Evolutionary conservation across 2,329 filamentous ascomycete genomes (phyloP), one percentile per base, ranked within the genome.

Genomic region (Pyricularia sp.): DNA sequence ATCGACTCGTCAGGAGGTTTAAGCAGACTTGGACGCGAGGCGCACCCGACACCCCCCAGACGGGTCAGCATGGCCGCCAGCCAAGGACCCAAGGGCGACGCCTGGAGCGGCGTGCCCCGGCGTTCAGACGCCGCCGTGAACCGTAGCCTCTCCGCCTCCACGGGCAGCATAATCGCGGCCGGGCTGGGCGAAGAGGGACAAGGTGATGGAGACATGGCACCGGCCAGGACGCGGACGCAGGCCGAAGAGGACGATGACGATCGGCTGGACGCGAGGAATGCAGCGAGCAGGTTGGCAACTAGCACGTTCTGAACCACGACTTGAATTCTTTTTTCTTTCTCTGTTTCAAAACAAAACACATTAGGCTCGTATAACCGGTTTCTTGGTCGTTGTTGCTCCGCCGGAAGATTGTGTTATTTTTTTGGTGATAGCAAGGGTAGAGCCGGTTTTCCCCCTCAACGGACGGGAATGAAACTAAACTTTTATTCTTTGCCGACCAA

Each of bases 51-150:
- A 28, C 81, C 89, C 5, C 70, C 72, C 36, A 88, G 95, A 68
- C 88, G 94, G 71, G 81, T 90, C 30, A 94, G 88, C 78, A 80
- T 97, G 72, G 92, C 92, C 20, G 92, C 92, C 65, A 95, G 92
- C 75, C 95, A 99, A 80, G 95, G 95, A 0, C 94, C 95, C 66
- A 97, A 97, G 81, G 95, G 95, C n/a, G 95, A 99, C 78, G 91
- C 95, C 20, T 99, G 95, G 95, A 97, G 93, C 75, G 95, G 95
- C 69, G 93, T 97, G 31, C 92, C 94, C 50, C 87, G 95, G 71
- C 87, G 92, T 69, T 88, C 90, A 33, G 74, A 72, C 33, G 92
- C 97, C 74, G 90, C 89, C n/a, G 90, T 89, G 20, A 90, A 86
- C 75, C 86, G 93, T 74, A 94, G 90, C 76, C 85, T 94, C 72